Base-by-base conservation (phyloP, 371 early-diverging fungal genomes). In the Rhizomucor miehei region DNA sequence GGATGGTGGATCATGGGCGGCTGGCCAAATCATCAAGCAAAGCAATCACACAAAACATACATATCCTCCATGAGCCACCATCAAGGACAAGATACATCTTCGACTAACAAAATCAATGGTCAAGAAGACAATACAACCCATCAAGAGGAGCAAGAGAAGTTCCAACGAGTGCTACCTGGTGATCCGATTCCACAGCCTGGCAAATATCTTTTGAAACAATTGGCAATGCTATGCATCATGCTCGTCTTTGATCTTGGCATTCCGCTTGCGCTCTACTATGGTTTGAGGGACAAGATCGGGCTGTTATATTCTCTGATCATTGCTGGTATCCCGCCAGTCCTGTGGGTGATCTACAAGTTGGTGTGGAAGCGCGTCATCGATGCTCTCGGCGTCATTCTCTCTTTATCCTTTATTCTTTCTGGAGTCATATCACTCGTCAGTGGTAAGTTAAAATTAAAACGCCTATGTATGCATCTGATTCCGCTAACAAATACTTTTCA, bases 251-350 rank as follows among this genome's bases (percentile, higher is more conserved):
- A 77, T 36, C 45, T 73, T 17, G 71, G 58, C 8, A 14, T 77
- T 20, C 71, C 77, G 9, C 36, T 77, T 2, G 67, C 60, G 3
- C 39, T 77, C 2, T 77, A 67, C 59, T 80, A 75, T 48, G 52
- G 65, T 6, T 38, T 68, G 9, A 69, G 67, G 36, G 56, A 45
- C 6, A 63, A 58, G 35, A 56, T 69, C 3, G 56, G 61, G 11
- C 10, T 60, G 6, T 6, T 80, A n/a, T 54, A 67, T 39, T 75
- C 80, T 0, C 51, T 80, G 29, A 34, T 80, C 13, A 37, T 80
- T 16, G 77, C 80, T 20, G 69, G 80, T 52, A 60, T 70, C 16
- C 80, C 80, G 16, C 75, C 80, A 13, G 47, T 75, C 16, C 34
- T 80, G 6, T 57, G 36, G 40, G 68, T 66, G 19, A 52, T 75